Evolutionary conservation across 225 moss, liverwort and hornwort species (phyloP).

Genomic region (Pseudisothecium myosuroides): DNA sequence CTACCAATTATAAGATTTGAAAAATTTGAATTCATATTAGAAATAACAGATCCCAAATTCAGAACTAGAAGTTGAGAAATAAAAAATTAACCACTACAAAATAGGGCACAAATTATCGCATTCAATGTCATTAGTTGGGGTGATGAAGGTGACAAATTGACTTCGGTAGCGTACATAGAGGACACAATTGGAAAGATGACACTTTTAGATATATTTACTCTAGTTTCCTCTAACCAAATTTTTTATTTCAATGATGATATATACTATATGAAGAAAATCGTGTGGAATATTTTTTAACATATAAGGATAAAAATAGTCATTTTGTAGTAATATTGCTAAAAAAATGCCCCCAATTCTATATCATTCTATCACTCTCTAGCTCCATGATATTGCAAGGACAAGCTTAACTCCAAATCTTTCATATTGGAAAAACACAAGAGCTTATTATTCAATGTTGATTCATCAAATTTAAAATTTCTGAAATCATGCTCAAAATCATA

Average conservation of each 20-base stretch:
- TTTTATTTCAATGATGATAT: not conserved
- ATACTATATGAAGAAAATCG: not conserved
- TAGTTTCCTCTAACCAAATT: rapidly evolving
- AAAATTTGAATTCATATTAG: not conserved
- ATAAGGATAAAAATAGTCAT: not conserved
- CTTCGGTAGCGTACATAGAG: rapidly evolving
- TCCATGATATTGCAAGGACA: not conserved
- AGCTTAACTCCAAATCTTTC: not conserved
- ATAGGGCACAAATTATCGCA: not conserved
- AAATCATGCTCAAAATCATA: not conserved
- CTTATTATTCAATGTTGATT: not conserved
- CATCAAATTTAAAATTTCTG: not conserved
- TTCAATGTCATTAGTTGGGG: not conserved
- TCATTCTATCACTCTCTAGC: not conserved
- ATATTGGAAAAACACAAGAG: not conserved
- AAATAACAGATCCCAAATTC: not conserved
- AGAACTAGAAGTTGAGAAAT: not conserved
- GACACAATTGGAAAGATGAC: not conserved
- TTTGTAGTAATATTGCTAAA: not conserved
- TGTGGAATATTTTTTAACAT: not conserved
- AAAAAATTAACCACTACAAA: not conserved
- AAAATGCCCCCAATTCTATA: not conserved
- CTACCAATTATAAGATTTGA: not conserved
- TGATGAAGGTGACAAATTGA: not conserved
- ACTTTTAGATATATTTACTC: not conserved